These are phyloP conservation scores for Eucalyptus marginata DNA, from an alignment of 345 rosid genomes.

Conservation along the genomic window DNA sequence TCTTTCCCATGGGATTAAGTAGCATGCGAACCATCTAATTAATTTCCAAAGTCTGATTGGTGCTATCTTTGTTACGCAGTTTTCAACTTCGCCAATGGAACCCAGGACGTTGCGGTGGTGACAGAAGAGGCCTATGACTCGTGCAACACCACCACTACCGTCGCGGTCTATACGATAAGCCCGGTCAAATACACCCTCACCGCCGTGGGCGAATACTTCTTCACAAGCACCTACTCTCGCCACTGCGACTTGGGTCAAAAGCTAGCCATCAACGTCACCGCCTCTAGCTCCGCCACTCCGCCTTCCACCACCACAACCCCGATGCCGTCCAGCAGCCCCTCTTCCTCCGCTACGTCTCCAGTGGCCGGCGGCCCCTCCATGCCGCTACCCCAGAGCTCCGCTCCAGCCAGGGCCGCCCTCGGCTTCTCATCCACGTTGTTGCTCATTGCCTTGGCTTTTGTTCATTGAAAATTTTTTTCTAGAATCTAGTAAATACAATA, in stretches of 20 bases:
- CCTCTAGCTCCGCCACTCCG: neutral
- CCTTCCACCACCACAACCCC: constrained; percentile 6
- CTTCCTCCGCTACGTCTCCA: constrained; percentile 25
- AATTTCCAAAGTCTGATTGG: neutral
- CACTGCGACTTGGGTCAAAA: constrained; percentile 42
- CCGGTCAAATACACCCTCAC: constrained; percentile 31
- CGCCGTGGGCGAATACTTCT: constrained; percentile 31
- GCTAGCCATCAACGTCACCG: constrained; percentile 28
- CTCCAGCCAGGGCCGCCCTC: constrained; percentile 10
- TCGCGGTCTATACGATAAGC: neutral
- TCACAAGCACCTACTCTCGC: constrained; percentile 15
- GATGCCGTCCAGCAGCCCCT: neutral
- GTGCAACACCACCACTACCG: constrained; percentile 20
- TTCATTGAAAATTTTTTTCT: neutral
- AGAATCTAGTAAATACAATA: neutral
- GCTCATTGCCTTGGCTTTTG: neutral
- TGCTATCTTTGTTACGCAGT: constrained; percentile 6
- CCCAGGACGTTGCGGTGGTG: constrained; percentile 46
- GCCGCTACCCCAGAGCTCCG: constrained; percentile 7
- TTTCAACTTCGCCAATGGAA: constrained; percentile 31
- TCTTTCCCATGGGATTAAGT: neutral
- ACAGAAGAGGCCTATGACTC: constrained; percentile 17
- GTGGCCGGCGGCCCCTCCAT: constrained; percentile 6
- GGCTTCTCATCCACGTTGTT: constrained; percentile 4
- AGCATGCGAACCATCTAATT: neutral